Base-by-base conservation (phyloP, 768 basidiomycete species). In the Terana coerulea region DNA sequence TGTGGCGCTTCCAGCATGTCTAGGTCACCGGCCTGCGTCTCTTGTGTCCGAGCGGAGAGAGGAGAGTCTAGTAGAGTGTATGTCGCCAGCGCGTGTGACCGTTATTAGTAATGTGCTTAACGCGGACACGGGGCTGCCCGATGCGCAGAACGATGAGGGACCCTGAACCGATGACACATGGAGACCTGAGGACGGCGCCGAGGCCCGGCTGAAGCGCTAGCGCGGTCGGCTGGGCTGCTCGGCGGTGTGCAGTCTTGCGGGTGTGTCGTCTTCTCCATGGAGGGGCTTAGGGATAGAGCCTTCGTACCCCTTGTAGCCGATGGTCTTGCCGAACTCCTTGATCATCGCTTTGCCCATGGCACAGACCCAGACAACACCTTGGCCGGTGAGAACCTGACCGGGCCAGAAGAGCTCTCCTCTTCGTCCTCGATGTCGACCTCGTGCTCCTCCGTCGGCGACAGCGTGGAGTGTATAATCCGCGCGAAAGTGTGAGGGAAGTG, bases 331-430 rank as follows among this genome's bases (percentile, higher is more conserved):
- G 60, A 88, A 86, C 61, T 91, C 89, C 59, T 78, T 81, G 62
- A 91, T 80, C 89, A 91, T 91, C 34, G 88, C 84, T 63, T 85
- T 87, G 59, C 88, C 88, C 81, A 91, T 84, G 25, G 86, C 72
- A 65, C 88, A 91, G n/a, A 90, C 81, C 89, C 89, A 91, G 19
- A 84, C 89, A 26, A 91, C 74, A 65, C 88, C 85, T 36, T 86
- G 87, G 26, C 78, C 85, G 52, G 82, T 72, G 30, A 78, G 74
- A 6, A 46, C 28, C 60, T 88, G 84, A 36, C 83, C 83, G 0
- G 88, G 89, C 89, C 88, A 91, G 62, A 81, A 88, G n/a, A 91
- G 72, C 61, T 91, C 89, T 56, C 88, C 86, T 89, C 88, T 57
- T 89, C 86, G 59, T 91, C 89, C 64, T 91, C 88, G 47, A 91